phyloP scores from a whole-genome alignment of 2,329 filamentous ascomycete genomes.

The Zasmidium angulare region DNA sequence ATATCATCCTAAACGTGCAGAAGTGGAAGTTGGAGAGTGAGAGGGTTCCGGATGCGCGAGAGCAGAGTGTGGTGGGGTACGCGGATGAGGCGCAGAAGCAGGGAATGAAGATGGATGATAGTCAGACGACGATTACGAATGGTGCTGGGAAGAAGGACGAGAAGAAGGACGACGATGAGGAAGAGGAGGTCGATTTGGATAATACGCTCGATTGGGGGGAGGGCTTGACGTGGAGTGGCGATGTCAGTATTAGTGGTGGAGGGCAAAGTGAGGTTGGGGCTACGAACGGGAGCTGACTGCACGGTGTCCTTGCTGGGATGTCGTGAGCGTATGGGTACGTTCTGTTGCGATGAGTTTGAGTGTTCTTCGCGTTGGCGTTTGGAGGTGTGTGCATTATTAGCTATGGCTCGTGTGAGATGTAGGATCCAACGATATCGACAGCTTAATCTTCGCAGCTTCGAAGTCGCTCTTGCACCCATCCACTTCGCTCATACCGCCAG shows the following conservation, averaged over 20 bases:
- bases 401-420: neutral
- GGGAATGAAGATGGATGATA: constrained; percentile 35
- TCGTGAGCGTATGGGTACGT: neutral
- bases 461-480: too few species aligned
- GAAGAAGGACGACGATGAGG: constrained; percentile 14
- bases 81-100: constrained; percentile 36
- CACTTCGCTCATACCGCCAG: neutral
- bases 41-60: constrained; percentile 49
- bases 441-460: neutral
- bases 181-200: constrained; percentile 22
- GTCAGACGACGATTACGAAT: neutral
- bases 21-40: constrained; percentile 53
- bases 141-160: constrained; percentile 24
- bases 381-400: neutral
- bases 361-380: neutral
- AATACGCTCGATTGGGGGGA: constrained; percentile 26
- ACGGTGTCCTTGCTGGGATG: neutral
- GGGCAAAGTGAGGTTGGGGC: constrained; percentile 12
- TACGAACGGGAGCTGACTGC: constrained; percentile 7
- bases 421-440: neutral
- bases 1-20: constrained; percentile 55
- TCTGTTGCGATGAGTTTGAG: neutral
- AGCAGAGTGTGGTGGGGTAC: constrained; percentile 42
- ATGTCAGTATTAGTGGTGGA: constrained; percentile 1
- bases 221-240: constrained; percentile 14